Evolutionary conservation across 1,284 basidiomycete species (phyloP).

Genomic region (Ceratobasidium papillatum): DNA sequence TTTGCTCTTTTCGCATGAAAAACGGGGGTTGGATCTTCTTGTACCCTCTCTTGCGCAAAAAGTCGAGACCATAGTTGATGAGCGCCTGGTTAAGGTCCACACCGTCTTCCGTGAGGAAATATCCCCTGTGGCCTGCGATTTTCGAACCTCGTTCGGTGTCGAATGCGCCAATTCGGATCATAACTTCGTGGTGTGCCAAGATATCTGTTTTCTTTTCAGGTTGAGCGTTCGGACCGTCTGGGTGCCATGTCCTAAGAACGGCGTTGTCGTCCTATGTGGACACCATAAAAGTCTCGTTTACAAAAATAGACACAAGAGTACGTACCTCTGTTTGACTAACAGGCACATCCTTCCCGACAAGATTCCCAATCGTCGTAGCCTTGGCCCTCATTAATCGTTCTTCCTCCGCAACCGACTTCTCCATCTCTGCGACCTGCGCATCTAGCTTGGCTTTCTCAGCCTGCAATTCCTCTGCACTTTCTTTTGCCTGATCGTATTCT

Average conservation of each 20-base stretch:
- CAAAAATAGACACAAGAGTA: slow-evolving; percentile 36
- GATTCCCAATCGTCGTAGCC: slow-evolving; percentile 88
- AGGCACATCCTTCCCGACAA: slow-evolving; percentile 88
- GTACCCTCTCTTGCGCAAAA: slow-evolving; percentile 82
- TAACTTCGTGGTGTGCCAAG: slow-evolving; percentile 95
- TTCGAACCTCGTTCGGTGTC: slow-evolving; percentile 96
- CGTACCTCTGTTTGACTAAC: slow-evolving; percentile 88
- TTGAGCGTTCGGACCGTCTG: slow-evolving; percentile 73
- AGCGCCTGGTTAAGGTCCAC: slow-evolving; percentile 97
- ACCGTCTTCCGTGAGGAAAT: slow-evolving; percentile 94
- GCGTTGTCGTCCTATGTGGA: slow-evolving; percentile 84
- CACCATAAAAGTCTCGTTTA: background rate
- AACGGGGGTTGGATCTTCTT: slow-evolving; percentile 98
- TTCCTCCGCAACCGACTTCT: slow-evolving; percentile 77
- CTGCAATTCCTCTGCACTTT: slow-evolving; percentile 87
- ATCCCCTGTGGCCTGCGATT: slow-evolving; percentile 94
- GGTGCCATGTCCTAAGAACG: slow-evolving; percentile 85
- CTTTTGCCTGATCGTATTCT: slow-evolving; percentile 73
- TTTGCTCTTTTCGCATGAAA: slow-evolving; percentile 98
- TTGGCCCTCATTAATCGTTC: slow-evolving; percentile 83
- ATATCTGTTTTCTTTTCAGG: slow-evolving; percentile 75
- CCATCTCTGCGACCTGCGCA: slow-evolving; percentile 77
- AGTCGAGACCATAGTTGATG: slow-evolving; percentile 95
- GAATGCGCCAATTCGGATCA: slow-evolving; percentile 92
- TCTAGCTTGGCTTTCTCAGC: slow-evolving; percentile 83